Evolutionary conservation across 495 filamentous ascomycete species (phyloP), one percentile per base, ranked within the genome.

Genomic region (Aspergillus cristatus): DNA sequence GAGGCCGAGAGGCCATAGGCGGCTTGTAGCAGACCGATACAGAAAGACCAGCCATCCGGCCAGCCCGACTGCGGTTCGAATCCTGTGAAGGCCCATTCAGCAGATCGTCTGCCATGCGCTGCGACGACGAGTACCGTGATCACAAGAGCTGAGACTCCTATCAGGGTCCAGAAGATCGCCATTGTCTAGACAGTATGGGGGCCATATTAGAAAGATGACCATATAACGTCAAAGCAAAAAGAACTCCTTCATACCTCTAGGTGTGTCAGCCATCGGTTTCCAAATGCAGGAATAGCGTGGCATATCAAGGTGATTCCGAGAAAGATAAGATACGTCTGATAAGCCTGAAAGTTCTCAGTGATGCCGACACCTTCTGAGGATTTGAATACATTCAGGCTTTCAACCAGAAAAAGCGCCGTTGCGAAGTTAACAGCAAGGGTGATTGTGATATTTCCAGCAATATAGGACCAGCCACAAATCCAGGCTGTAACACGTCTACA

Each of bases 391-490:
- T 51, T 51, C 15, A 51, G 18, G 20, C 48, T 72, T 2, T 46
- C 42, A 26, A 53, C 37, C 13, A 48, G 35, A 28, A 46, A 42
- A 7, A 48, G 43, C 25, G 45, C 31, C 8, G 47, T 53, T 6
- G 43, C 53, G 16, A 68, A 59, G 18, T 60, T 62, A 18, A 59
- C 57, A 1, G 55, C 55, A 2, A 64, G 50, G 3, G 61, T 60
- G 13, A 67, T 53, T 11, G 60, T 62, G 33, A 81, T 77, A 69
- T 79, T 82, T 0, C 77, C 80, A 14, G 71, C 68, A 7, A 79
- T 67, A 42, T 76, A 82, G 40, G 82, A 71, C 80, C 80, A 84
- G 14, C 80, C 80, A 4, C 74, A 78, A n/a, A 75, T 67, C 68
- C 73, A 84, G 18, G 70, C 72, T n/a, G 79, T 53, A 18, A 74